These are phyloP conservation scores for Umbelopsis sp. DNA, from an alignment of 371 early-diverging fungal species.

Conservation along the genomic window DNA sequence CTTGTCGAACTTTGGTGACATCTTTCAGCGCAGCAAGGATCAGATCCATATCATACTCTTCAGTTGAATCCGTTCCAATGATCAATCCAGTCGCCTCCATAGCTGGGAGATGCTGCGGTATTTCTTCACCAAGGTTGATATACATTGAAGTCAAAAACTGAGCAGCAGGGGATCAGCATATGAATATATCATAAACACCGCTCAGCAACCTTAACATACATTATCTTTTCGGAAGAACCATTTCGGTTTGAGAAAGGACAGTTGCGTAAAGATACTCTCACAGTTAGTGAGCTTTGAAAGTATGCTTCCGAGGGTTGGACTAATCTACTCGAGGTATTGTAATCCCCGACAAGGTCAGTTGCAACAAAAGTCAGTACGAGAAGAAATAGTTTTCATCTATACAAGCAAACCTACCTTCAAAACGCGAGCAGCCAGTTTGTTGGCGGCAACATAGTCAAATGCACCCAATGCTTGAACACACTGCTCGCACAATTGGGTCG, in stretches of 20 bases:
- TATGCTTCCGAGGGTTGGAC: conserved; percentile 37
- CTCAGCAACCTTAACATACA: conserved; percentile 26
- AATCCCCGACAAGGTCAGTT: neutral
- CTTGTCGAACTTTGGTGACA: conserved; percentile 36
- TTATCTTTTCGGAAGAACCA: conserved; percentile 54
- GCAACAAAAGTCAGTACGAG: neutral
- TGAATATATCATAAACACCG: neutral
- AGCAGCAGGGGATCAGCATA: neutral
- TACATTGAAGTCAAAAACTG: conserved; percentile 41
- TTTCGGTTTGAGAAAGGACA: conserved; percentile 45
- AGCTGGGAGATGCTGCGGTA: conserved; percentile 32
- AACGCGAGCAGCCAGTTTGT: conserved; percentile 46
- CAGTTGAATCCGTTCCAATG: conserved; percentile 20
- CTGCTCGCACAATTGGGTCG: conserved; percentile 31
- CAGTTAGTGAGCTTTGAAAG: conserved; percentile 36
- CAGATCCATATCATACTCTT: conserved; percentile 20
- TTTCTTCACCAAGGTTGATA: conserved; percentile 36
- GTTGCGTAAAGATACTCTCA: conserved; percentile 40
- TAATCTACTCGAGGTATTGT: conserved; percentile 22
- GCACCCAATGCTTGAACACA: conserved; percentile 57
- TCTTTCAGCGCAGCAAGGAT: conserved; percentile 30
- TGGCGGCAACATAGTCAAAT: conserved; percentile 62
- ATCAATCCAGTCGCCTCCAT: conserved; percentile 9
- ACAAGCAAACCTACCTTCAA: conserved; percentile 33
- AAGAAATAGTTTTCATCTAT: neutral